Base-by-base conservation (phyloP, 1,139 yeast species). In the Yamadazyma buinensis region DNA sequence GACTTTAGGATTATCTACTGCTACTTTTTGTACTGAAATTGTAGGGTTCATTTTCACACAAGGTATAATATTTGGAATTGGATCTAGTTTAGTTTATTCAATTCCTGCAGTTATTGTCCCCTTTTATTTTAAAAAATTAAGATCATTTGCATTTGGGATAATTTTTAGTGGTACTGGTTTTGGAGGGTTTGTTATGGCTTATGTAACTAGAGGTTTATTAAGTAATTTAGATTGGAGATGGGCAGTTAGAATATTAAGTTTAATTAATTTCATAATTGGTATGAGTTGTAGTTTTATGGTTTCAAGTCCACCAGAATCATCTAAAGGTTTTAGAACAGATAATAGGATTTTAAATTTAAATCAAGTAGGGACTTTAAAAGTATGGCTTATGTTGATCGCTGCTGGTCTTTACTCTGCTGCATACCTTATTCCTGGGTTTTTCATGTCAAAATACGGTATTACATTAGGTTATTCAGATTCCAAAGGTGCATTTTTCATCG, bases 51-150 rank as follows among this genome's bases (percentile, higher is more conserved):
- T 58, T 6, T 41, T 67, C 15, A 49, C 67, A 7, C 72, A 67
- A 36, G 73, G 74, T 1, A 30, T 64, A 2, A 26, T 65, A 39
- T 60, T 55, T 33, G 72, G 72, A 0, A 29, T 61, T 7, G 73
- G 73, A 2, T 51, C 68, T 1, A 58, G 66, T 9, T 35, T 65
- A 26, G 39, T 58, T 2, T 67, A 67, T 40, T 41, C 63, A 18
- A 67, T 71, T 1, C 72, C 73, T 1, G 67, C 64, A 11, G 59
- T 62, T 0, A 59, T 63, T 42, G 65, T 66, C 2, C 73, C 73
- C 2, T 59, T 61, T 5, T 67, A 53, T 39, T 67, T 60, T 42
- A 50, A 51, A 23, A 47, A 52, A 26, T 59, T 60, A 36, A 46
- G 72, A 36, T 72, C 67, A 7, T 52, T 62, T 34, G 73, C 73